A percentile compares a stretch with the other conserved stretches of the same genome.
phyloP scores from a whole-genome alignment of 805 yeast genomes.

The Myxozyma geophila region DNA sequence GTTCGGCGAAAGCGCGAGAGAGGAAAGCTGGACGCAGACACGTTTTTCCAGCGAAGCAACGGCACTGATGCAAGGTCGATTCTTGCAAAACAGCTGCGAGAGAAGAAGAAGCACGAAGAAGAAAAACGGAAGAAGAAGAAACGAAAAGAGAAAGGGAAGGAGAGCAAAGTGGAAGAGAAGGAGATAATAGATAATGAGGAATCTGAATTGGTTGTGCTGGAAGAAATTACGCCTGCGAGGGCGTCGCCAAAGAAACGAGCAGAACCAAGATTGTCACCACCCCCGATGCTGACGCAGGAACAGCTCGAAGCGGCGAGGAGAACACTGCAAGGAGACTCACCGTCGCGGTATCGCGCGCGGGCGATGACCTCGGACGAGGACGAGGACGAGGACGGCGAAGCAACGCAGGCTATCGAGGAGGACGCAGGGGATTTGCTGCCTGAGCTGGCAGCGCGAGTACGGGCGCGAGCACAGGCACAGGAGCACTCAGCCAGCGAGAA shows the following conservation, averaged over 20 bases:
- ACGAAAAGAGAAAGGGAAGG: not conserved
- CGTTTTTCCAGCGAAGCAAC: constrained; percentile 1
- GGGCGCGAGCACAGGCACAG: constrained; percentile 6
- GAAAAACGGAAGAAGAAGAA: constrained; percentile 3
- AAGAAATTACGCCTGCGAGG: not conserved
- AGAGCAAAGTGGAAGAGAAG: constrained; percentile 1
- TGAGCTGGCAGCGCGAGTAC: constrained; percentile 30
- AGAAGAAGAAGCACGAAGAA: not conserved
- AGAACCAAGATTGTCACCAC: constrained; percentile 20
- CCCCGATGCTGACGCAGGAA: constrained; percentile 18
- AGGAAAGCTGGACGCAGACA: constrained; percentile 3
- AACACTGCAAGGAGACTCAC: not conserved
- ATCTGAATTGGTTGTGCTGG: not conserved
- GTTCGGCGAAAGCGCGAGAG: not conserved
- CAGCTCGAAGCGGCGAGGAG: constrained; percentile 14
- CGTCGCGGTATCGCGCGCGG: not conserved
- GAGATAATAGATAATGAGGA: not conserved
- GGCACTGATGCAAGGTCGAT: not conserved
- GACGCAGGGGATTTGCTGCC: constrained; percentile 21
- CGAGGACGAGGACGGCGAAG: constrained; percentile 2
- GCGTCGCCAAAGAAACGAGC: not conserved
- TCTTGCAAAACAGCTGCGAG: constrained; percentile 2
- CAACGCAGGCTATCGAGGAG: not conserved
- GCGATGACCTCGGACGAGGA: constrained; percentile 4
- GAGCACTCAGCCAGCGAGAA: not conserved